Percentiles rank a stretch among this genome's conserved stretches.
These are phyloP conservation scores for Lepidopterella palustris DNA, from an alignment of 495 filamentous ascomycete genomes.

Conservation along the genomic window DNA sequence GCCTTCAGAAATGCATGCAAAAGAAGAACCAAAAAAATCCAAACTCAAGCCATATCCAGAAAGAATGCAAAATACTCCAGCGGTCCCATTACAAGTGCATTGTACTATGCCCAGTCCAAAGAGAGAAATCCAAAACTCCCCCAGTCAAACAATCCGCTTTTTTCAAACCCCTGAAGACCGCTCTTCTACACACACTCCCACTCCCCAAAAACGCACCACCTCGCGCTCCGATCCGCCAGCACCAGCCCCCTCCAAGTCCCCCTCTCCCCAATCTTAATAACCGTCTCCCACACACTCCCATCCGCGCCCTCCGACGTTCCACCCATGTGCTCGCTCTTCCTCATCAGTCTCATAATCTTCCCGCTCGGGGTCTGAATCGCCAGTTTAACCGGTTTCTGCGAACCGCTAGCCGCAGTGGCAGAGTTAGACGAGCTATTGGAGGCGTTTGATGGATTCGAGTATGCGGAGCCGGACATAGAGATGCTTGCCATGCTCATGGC, in stretches of 20 bases:
- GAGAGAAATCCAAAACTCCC: background rate
- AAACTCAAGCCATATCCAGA: background rate
- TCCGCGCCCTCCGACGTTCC: conserved; percentile 53
- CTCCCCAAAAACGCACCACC: conserved; percentile 98
- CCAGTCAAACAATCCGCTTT: background rate
- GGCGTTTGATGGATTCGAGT: conserved; percentile 8
- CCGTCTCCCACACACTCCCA: conserved; percentile 90
- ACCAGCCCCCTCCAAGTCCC: conserved; percentile 91
- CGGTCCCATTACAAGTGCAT: background rate
- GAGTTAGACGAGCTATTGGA: conserved; percentile 7
- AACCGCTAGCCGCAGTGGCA: background rate
- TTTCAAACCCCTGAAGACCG: background rate
- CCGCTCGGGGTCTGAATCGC: conserved; percentile 94
- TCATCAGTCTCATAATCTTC: conserved; percentile 84
- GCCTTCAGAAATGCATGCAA: background rate
- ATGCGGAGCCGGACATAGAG: conserved; percentile 50
- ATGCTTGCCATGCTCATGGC: conserved; percentile 77
- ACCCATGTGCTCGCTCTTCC: conserved; percentile 63
- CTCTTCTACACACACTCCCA: conserved; percentile 61
- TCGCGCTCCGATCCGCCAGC: conserved; percentile 85
- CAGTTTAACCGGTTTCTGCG: conserved; percentile 82
- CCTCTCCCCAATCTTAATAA: conserved; percentile 89
- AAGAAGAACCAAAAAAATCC: background rate
- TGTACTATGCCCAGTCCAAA: background rate
- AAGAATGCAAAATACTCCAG: background rate